phyloP scores from a whole-genome alignment of 208 protist genomes.

The Herpetomonas tarakana region DNA sequence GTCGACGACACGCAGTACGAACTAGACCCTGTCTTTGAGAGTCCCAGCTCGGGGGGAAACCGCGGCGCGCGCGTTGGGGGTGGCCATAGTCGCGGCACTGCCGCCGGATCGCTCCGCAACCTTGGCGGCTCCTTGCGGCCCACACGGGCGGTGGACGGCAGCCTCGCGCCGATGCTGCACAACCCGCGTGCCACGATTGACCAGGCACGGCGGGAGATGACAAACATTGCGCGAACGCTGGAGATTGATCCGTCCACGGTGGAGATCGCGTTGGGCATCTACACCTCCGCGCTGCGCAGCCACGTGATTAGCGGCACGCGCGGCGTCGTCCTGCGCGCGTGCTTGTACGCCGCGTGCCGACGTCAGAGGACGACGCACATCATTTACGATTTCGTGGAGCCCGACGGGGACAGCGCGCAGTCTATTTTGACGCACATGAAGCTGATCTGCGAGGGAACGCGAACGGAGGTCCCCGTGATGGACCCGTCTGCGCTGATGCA shows the following conservation, averaged over 20 bases:
- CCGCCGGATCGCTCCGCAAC: conserved; percentile 13
- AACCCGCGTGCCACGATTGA: conserved; percentile 66
- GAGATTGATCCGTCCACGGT: conserved; percentile 79
- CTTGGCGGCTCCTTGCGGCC: conserved; percentile 46
- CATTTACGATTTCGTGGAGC: conserved; percentile 87
- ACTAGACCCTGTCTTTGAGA: conserved; percentile 71
- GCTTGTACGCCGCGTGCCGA: conserved; percentile 83
- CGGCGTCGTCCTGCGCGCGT: conserved; percentile 70
- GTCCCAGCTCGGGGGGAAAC: conserved; percentile 1
- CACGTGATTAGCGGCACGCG: conserved; percentile 78
- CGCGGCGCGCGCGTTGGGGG: conserved; percentile 2
- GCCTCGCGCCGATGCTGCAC: conserved; percentile 7
- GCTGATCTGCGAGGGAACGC: conserved; percentile 68
- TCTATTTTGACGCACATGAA: conserved; percentile 75
- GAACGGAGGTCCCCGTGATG: conserved; percentile 79
- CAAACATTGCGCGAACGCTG: conserved; percentile 63
- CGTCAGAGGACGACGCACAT: conserved; percentile 82
- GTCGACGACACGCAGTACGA: conserved; percentile 73
- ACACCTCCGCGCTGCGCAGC: conserved; percentile 65
- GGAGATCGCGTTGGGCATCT: conserved; percentile 76
- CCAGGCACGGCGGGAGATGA: conserved; percentile 77
- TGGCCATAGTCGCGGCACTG: conserved; percentile 10
- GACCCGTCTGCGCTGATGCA: conserved; percentile 87
- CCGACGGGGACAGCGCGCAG: conserved; percentile 45
- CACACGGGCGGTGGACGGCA: conserved; percentile 20